phyloP scores from a whole-genome alignment of 192 early-diverging fungal species.

The Pilaira anomala region DNA sequence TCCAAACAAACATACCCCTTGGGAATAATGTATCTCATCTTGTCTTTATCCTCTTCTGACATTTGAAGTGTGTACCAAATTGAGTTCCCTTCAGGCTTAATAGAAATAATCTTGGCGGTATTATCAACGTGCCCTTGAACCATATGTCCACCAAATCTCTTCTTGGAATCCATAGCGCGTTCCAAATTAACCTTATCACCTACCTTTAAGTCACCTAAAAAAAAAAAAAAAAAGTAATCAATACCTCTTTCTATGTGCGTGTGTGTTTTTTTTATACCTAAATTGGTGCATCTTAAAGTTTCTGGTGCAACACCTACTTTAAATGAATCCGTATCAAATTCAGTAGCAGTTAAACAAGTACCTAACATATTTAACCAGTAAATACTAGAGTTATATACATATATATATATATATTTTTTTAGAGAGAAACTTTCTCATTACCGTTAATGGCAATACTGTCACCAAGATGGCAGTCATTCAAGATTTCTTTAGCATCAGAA shows the following conservation, averaged over 20 bases:
- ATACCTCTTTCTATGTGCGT: not conserved
- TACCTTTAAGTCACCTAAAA: slow-evolving; percentile 63
- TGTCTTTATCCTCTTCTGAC: slow-evolving; percentile 42
- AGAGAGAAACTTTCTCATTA: slow-evolving; percentile 32
- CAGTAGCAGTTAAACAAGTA: slow-evolving; percentile 95
- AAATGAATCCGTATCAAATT: slow-evolving; percentile 77
- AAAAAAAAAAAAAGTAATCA: slow-evolving; percentile 1
- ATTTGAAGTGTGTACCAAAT: slow-evolving; percentile 71
- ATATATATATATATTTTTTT: not conserved
- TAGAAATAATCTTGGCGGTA: slow-evolving; percentile 70
- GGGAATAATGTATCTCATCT: slow-evolving; percentile 83
- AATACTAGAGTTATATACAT: too few species aligned
- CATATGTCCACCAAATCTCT: slow-evolving; percentile 95
- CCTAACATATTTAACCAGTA: slow-evolving; percentile 43
- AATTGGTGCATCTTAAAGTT: slow-evolving; percentile 88
- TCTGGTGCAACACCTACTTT: slow-evolving; percentile 94
- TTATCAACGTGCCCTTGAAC: slow-evolving; percentile 96
- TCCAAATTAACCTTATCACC: slow-evolving; percentile 91
- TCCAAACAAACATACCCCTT: slow-evolving; percentile 95
- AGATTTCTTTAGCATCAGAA: slow-evolving; percentile 62
- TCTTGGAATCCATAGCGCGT: slow-evolving; percentile 81
- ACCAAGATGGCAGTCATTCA: slow-evolving; percentile 84
- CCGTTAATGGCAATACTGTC: slow-evolving; percentile 95
- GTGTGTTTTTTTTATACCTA: slow-evolving; percentile 51
- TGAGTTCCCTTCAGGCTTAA: slow-evolving; percentile 87